Evolutionary conservation across 352 stramenopile species (phyloP), one percentile per base, ranked within the genome.

Genomic region (Globisporangium rhizosaccharum): DNA sequence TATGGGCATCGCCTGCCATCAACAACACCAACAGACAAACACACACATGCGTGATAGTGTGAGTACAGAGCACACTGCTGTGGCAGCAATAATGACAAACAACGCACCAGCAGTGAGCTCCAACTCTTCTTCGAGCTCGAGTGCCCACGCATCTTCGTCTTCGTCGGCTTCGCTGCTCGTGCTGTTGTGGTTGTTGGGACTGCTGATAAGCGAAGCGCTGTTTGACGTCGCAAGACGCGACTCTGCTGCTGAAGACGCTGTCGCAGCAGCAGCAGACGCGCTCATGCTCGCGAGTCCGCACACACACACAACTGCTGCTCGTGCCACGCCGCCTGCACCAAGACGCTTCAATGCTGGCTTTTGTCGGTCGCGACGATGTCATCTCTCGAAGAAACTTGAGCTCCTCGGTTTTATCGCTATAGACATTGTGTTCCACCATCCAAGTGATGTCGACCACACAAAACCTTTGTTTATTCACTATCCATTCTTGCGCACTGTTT

Each of bases 71-170:
- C 8, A 49, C 9, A 47, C 39, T 9, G 45, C 23, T 20, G 45
- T 2, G 41, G 17, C 17, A 12, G 4, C 17, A 46, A 14, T 46
- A 15, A 12, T 5, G 41, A 46, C 41, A n/a, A n/a, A 14, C 15
- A 44, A 39, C 48, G n/a, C 68, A 79, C 68, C 65, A 59, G 53
- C 59, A 46, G 78, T 62, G 23, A 49, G 44, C 20, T 73, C 61
- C 25, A 92, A 59, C 57, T 92, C 82, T 63, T 85, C 70, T 61
- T 92, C 82, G 12, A 92, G 66, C 62, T 89, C 79, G 15, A 87
- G 62, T 12, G 68, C 76, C 82, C 82, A 92, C 28, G 72, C 67
- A 28, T 87, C 76, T 12, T 58, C 61, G 25, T 73, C 70, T 1
- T 57, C 49, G 42, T 61, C 61, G 14, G 39, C 61, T 11, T 66